Evolutionary conservation across 345 rosid genomes (phyloP), one percentile per base, ranked within the genome.

Genomic region (Acer saccharum): DNA sequence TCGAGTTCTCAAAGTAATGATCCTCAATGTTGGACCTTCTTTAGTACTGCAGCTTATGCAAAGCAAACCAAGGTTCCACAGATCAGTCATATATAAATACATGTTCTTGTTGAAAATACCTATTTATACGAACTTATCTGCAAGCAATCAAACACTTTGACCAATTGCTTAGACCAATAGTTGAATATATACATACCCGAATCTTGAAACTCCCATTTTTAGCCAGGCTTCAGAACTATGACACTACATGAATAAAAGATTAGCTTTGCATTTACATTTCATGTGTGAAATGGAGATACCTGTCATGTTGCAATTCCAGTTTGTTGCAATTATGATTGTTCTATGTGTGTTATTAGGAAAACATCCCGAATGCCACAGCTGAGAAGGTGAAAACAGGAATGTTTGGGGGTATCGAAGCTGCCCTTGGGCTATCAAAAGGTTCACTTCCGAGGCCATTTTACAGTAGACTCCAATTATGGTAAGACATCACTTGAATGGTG

Each of bases 21-120:
- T 70, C 91, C 91, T 63, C 86, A 88, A 27, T 92, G 98, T 79
- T 95, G 98, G 96, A 89, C 98, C 65, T 86, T 92, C 81, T 92
- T 95, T 79, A 92, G 98, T 81, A 91, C 93, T 50, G 91, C 92
- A 75, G 74, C 94, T 78, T 95, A 82, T 71, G 99, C 94, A 66
- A 95, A 88, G 82, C 84, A 79, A 75, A 95, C 88, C 90, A 95
- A 95, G 88, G 98, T 90, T 83, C 99, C 94, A 62, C 97, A 92
- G 87, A 95, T 92, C 68, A 65, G 88, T 83, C 58, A 46, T 29
- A 32, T 10, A 29, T n/a, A 58, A 64, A 61, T 62, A 13, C 23
- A 61, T 23, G 8, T 32, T 14, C n/a, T 21, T 62, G 5, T 61
- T 62, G 43, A 3, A 58, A 58, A 5, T 41, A 20, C 6, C 12